Conservation (phyloP, 345 rosid genomes). For the Combretum micranthum region DNA sequence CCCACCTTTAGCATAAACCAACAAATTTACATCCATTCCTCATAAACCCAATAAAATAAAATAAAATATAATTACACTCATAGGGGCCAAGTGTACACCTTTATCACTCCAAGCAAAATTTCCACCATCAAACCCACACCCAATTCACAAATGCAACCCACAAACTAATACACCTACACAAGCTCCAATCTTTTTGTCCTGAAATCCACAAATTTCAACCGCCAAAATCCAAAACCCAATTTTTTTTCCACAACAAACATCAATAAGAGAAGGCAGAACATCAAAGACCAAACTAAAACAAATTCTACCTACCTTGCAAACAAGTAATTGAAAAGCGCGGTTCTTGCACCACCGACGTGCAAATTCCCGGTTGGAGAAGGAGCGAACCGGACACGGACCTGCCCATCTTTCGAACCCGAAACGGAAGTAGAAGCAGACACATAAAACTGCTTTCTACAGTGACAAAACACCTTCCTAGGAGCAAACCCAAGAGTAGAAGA, state of each 20-base stretch:
- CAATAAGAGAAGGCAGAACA: too few relatives aligned
- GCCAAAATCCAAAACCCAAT: not conserved
- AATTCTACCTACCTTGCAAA: constrained; percentile 57
- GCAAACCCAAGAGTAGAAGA: constrained; percentile 3
- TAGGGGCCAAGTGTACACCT: too few relatives aligned
- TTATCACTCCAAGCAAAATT: too few relatives aligned
- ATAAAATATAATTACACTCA: too few relatives aligned
- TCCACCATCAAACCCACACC: too few relatives aligned
- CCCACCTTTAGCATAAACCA: too few relatives aligned
- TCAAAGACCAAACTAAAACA: not conserved
- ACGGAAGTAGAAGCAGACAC: constrained; percentile 24
- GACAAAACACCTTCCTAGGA: not conserved
- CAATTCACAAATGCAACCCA: too few relatives aligned
- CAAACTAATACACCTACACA: not conserved
- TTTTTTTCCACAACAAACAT: not conserved
- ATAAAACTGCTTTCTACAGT: constrained; percentile 17
- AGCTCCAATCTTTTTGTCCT: not conserved
- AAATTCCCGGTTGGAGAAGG: constrained; percentile 97
- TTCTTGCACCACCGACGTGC: constrained; percentile 96
- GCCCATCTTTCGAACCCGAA: constrained; percentile 17
- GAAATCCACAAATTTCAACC: not conserved
- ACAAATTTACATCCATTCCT: too few relatives aligned
- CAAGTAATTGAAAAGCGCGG: constrained; percentile 92
- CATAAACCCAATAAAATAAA: too few relatives aligned
- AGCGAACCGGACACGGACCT: constrained; percentile 87